A percentile compares a stretch with the other conserved stretches of the same genome.
These are phyloP conservation scores for Cicer arietinum DNA, from an alignment of 306 rosid species.

Conservation along the genomic window DNA sequence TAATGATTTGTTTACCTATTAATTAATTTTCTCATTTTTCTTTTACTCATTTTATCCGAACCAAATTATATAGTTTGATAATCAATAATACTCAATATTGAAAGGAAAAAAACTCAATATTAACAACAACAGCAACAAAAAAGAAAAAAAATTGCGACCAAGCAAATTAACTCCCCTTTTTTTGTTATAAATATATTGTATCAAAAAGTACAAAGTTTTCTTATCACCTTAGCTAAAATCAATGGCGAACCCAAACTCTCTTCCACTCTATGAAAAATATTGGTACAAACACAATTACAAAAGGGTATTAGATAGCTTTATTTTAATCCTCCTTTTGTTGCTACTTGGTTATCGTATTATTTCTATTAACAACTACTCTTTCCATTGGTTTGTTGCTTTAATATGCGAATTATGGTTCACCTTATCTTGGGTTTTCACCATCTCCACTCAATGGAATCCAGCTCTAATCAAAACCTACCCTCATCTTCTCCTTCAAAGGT, in stretches of 20 bases:
- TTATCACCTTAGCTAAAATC: slow-evolving; percentile 17
- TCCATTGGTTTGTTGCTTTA: slow-evolving; percentile 62
- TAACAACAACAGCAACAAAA: no score
- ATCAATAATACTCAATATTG: no score
- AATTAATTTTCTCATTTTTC: no score
- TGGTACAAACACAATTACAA: slow-evolving; percentile 28
- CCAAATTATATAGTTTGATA: no score
- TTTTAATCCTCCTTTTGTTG: slow-evolving; percentile 49
- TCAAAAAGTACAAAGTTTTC: neutral
- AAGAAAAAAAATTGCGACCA: neutral
- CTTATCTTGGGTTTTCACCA: slow-evolving; percentile 45
- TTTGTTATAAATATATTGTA: slow-evolving; percentile 11
- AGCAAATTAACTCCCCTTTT: neutral
- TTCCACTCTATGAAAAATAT: slow-evolving; percentile 50
- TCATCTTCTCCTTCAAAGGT: slow-evolving; percentile 52
- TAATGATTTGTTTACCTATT: no score
- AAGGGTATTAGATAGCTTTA: slow-evolving; percentile 39
- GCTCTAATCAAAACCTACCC: slow-evolving; percentile 55
- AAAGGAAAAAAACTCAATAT: neutral
- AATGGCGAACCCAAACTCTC: slow-evolving; percentile 42
- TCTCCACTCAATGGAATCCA: slow-evolving; percentile 57
- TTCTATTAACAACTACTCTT: slow-evolving; percentile 43
- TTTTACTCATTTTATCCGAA: no score
- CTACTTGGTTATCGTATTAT: slow-evolving; percentile 54
- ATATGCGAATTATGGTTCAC: slow-evolving; percentile 65